A percentile compares a stretch with the other conserved stretches of the same genome.
phyloP scores from a whole-genome alignment of 2,329 filamentous ascomycete genomes.

The Ampelomyces quisqualis region DNA sequence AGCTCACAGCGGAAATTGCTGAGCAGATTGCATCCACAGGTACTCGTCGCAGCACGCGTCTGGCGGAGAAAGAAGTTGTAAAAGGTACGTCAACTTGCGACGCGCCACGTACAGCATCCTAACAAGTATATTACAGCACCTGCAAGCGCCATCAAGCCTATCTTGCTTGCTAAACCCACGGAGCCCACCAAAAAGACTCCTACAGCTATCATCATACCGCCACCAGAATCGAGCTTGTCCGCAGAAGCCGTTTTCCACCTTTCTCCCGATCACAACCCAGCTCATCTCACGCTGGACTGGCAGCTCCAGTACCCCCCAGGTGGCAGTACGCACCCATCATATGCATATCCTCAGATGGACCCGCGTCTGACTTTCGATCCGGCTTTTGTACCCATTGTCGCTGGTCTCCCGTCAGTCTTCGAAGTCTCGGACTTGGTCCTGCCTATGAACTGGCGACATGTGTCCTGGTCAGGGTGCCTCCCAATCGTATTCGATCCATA shows the following conservation, averaged over 20 bases:
- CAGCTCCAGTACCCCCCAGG: constrained; percentile 20
- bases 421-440: constrained; percentile 5
- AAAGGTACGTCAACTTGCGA: neutral
- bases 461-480: constrained; percentile 15
- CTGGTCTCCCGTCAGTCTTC: constrained; percentile 16
- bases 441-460: constrained; percentile 17
- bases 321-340: constrained; percentile 19
- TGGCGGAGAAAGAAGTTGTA: neutral
- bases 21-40: neutral
- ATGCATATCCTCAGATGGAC: constrained; percentile 18
- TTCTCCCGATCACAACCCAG: constrained; percentile 1
- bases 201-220: neutral
- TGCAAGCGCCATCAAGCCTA: neutral
- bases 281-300: constrained; percentile 9
- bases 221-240: neutral
- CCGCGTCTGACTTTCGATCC: constrained; percentile 16
- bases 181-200: neutral
- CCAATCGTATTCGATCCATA: constrained; percentile 22
- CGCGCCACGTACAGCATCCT: too few species aligned
- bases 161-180: neutral
- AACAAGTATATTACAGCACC: too few species aligned
- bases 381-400: constrained; percentile 9
- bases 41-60: constrained; percentile 1
- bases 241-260: neutral
- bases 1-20: neutral